These are phyloP conservation scores for Inga oerstediana DNA, from an alignment of 306 rosid species.

Conservation along the genomic window DNA sequence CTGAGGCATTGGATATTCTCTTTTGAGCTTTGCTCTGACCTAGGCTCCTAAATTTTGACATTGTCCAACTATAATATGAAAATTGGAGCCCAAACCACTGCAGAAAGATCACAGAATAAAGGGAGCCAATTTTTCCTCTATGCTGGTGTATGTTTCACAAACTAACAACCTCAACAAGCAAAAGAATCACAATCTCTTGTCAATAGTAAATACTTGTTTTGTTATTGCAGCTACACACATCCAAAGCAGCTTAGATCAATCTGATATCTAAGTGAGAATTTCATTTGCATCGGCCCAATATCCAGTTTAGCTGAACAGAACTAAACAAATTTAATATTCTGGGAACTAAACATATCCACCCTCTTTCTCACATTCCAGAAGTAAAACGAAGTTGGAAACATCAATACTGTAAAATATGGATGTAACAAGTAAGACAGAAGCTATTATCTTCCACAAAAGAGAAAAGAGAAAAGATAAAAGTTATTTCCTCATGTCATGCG, in stretches of 20 bases:
- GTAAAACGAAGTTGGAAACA: background rate
- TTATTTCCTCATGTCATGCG: background rate
- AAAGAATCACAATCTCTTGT: background rate
- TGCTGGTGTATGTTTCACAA: background rate
- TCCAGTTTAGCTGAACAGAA: background rate
- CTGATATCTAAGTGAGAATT: background rate
- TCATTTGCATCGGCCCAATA: background rate
- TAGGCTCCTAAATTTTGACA: background rate
- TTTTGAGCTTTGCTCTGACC: background rate
- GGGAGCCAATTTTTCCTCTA: background rate
- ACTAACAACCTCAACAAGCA: background rate
- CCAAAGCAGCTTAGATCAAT: background rate
- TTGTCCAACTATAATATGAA: background rate
- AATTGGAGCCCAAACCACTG: constrained; percentile 12
- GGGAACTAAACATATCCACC: background rate
- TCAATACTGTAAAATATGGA: background rate
- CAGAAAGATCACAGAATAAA: background rate
- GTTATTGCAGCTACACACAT: constrained; percentile 12
- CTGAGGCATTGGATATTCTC: background rate
- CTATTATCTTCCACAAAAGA: background rate
- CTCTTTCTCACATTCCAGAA: background rate
- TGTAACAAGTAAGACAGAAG: background rate
- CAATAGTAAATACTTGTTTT: background rate
- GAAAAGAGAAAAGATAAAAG: background rate
- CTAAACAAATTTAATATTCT: background rate